A percentile compares a stretch with the other conserved stretches of the same genome.
Conservation (phyloP, 2,329 filamentous ascomycete species). For the Sporothrix protearum region DNA sequence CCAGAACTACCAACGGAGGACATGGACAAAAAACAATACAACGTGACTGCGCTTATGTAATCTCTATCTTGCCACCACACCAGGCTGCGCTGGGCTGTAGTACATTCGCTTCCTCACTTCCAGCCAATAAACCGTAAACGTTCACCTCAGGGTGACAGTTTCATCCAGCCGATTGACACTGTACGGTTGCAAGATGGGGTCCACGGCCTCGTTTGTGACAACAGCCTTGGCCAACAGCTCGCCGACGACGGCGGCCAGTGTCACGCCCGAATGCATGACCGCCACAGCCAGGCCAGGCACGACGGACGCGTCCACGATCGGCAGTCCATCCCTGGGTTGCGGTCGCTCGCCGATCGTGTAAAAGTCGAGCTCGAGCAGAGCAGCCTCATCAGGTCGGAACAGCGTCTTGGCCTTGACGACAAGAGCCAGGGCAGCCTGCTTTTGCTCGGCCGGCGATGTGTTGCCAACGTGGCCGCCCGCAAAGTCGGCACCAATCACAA, state of each 20-base stretch:
- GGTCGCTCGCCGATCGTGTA: conserved; percentile 34
- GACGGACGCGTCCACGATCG: conserved; percentile 32
- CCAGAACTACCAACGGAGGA: no score
- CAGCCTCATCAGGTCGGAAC: conserved; percentile 22
- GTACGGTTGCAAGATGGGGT: conserved; percentile 2
- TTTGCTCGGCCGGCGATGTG: conserved; percentile 23
- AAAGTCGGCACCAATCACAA: conserved; percentile 32
- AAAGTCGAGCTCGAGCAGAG: conserved; percentile 31
- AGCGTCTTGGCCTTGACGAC: conserved; percentile 29
- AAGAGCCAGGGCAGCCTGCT: conserved; percentile 28
- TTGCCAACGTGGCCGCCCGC: conserved; percentile 25
- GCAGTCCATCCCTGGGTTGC: conserved; percentile 32
- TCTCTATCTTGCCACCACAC: no score
- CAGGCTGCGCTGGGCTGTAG: no score
- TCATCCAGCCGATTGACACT: not conserved
- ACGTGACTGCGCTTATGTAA: no score
- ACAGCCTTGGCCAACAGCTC: conserved; percentile 24
- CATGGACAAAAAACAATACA: no score
- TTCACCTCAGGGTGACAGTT: not conserved
- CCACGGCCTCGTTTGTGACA: conserved; percentile 6
- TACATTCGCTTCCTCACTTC: no score
- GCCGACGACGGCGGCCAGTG: conserved; percentile 32
- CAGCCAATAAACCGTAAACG: no score
- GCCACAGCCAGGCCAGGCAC: conserved; percentile 33
- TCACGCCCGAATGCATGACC: conserved; percentile 37